A percentile compares a stretch with the other conserved stretches of the same genome.
Evolutionary conservation across 257 asterid genomes (phyloP).

Genomic region (Scutellaria minor): DNA sequence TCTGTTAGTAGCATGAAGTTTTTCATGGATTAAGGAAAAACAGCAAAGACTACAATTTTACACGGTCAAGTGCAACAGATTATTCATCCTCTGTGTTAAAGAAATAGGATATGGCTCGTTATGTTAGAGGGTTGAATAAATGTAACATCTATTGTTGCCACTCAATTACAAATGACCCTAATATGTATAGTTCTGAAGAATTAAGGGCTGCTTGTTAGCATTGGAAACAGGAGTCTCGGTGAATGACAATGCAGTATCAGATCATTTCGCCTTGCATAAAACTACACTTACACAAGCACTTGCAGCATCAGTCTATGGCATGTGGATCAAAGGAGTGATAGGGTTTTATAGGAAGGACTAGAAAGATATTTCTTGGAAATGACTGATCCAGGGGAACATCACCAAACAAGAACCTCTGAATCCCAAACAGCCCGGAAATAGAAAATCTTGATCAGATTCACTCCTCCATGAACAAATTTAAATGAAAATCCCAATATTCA

Average conservation of each 20-base stretch:
- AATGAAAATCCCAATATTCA: background rate
- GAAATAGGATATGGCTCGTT: slow-evolving; percentile 3
- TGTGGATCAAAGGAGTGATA: slow-evolving; percentile 12
- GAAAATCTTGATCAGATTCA: slow-evolving; percentile 19
- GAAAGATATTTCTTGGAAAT: background rate
- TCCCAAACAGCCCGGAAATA: slow-evolving; percentile 4
- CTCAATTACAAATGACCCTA: background rate
- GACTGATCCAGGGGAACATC: background rate
- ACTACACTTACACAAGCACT: background rate
- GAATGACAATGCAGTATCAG: background rate
- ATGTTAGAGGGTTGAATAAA: background rate
- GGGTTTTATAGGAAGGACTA: background rate
- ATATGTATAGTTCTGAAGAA: background rate
- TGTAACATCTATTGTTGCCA: background rate
- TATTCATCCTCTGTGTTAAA: slow-evolving; percentile 3
- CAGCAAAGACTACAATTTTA: background rate
- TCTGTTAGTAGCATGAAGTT: background rate
- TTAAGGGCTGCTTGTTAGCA: background rate
- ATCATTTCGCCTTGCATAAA: background rate
- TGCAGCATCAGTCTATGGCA: background rate
- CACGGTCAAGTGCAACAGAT: background rate
- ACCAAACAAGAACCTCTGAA: background rate
- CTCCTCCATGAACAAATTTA: slow-evolving; percentile 3
- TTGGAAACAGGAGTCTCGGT: background rate
- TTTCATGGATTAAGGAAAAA: background rate